Evolutionary conservation across 768 basidiomycete genomes (phyloP), one percentile per base, ranked within the genome.

Genomic region (Mycena latifolia): DNA sequence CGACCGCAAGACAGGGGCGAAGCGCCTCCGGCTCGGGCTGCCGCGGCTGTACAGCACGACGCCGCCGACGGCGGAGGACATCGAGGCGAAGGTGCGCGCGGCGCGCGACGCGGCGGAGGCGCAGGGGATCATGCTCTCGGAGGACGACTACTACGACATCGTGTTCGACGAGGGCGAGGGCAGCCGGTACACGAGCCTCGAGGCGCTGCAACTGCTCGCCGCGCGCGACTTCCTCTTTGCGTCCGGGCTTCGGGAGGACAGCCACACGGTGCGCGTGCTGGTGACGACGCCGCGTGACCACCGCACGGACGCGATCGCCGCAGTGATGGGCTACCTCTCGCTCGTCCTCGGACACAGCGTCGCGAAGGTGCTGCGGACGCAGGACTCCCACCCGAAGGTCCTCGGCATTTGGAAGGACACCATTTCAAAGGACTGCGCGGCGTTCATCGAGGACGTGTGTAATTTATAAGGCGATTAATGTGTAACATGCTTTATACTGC

Each of bases 201-300:
- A 66, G 17, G 58, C 59, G 28, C 67, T 54, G 50, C 72, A 73
- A 54, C 65, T 73, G 7, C 58, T 70, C 24, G 67, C 67, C 4
- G 61, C 69, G 31, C 67, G 72, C 45, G 69, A 73, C 41, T 73
- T 71, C 28, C 60, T 73, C 25, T 56, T 15, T 20, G 50, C 9
- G 11, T 35, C 63, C 3, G 61, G 61, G 9, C 46, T 65, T 37
- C 35, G 29, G 43, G 22, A 41, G 22, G 55, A 61, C 33, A 28
- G 27, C 29, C 25, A 20, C 14, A 52, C 25, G 2, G 58, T 55
- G 20, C 62, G 67, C 9, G 63, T 71, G 17, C 55, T 73, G 31
- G 68, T 73, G 31, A 73, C 72, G 28, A 69, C 72, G 27, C 72
- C 72, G 31, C 67, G 72, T 15, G 72, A 73, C 55, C 72, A 71